A percentile compares a stretch with the other conserved stretches of the same genome.
These are phyloP conservation scores for Escallonia rubra DNA, from an alignment of 129 eudicot genomes.

Conservation along the genomic window DNA sequence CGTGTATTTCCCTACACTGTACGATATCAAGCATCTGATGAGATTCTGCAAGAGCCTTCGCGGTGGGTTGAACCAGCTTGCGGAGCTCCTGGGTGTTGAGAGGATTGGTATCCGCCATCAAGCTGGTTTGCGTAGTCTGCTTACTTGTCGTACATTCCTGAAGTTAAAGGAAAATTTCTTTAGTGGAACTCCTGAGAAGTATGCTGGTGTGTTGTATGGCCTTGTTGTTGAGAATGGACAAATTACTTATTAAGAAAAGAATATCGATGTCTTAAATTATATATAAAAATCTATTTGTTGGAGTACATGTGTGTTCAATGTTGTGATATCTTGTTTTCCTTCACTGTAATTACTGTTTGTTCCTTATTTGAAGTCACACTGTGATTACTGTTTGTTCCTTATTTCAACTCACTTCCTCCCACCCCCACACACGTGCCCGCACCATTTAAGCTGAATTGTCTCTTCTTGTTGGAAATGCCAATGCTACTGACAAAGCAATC, in stretches of 20 bases:
- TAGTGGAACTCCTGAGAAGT: constrained; percentile 70
- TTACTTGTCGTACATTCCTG: constrained; percentile 70
- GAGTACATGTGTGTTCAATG: too few relatives aligned
- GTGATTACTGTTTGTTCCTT: too few relatives aligned
- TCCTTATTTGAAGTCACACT: too few relatives aligned
- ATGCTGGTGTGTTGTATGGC: constrained; percentile 91
- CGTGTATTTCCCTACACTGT: constrained; percentile 64
- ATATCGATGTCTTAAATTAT: background rate
- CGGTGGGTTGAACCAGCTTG: constrained; percentile 87
- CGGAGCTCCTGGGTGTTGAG: constrained; percentile 80
- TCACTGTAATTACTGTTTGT: too few relatives aligned
- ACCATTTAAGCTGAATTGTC: too few relatives aligned
- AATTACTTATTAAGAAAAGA: constrained; percentile 5
- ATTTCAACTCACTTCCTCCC: too few relatives aligned
- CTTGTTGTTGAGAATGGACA: constrained; percentile 71
- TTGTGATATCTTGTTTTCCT: too few relatives aligned
- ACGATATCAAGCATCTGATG: constrained; percentile 90
- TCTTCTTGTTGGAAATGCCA: too few relatives aligned
- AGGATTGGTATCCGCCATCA: constrained; percentile 85
- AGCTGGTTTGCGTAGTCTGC: constrained; percentile 94
- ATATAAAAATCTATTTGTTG: too few relatives aligned
- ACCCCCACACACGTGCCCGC: too few relatives aligned
- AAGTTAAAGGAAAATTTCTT: constrained; percentile 81
- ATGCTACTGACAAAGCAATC: too few relatives aligned
- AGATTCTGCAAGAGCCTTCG: constrained; percentile 83